A percentile compares a stretch with the other conserved stretches of the same genome.
Conservation (phyloP, 2,329 filamentous ascomycete species). For the Aspergillus sclerotialis region DNA sequence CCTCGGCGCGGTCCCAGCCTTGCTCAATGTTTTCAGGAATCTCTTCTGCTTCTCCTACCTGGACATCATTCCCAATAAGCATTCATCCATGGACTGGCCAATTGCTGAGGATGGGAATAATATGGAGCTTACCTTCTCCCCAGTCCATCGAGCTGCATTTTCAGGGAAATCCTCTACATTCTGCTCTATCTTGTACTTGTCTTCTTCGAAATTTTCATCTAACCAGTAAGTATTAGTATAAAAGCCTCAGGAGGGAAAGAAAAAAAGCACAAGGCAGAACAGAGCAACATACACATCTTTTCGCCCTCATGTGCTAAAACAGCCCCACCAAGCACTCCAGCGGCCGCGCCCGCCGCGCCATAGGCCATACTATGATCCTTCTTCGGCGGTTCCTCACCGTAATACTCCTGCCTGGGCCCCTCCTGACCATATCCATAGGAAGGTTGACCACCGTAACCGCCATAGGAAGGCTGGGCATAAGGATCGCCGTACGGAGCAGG, state of each 20-base stretch:
- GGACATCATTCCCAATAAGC: not conserved
- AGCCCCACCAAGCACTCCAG: conserved; percentile 38
- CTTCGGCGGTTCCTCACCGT: conserved; percentile 16
- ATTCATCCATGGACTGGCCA: not conserved
- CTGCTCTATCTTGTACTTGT: conserved; percentile 26
- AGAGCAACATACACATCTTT: conserved; percentile 28
- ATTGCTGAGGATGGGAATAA: too few species aligned
- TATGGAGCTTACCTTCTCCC: conserved; percentile 27
- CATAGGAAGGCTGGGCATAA: conserved; percentile 5
- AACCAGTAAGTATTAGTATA: not conserved
- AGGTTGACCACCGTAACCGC: conserved; percentile 13
- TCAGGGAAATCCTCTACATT: conserved; percentile 36
- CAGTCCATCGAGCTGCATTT: conserved; percentile 38
- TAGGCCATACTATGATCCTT: conserved; percentile 28
- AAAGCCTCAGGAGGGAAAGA: not conserved
- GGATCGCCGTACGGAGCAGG: conserved; percentile 1
- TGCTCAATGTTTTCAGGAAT: conserved; percentile 29
- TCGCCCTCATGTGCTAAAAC: conserved; percentile 41
- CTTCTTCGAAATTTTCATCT: conserved; percentile 29
- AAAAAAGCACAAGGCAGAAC: conserved; percentile 2
- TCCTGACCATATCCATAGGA: conserved; percentile 7
- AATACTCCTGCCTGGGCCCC: conserved; percentile 4
- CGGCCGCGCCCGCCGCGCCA: conserved; percentile 33
- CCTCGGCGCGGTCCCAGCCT: conserved; percentile 15
- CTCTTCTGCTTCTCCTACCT: conserved; percentile 36